phyloP scores from a whole-genome alignment of 2,329 filamentous ascomycete genomes.

The Diplocarpon mali region DNA sequence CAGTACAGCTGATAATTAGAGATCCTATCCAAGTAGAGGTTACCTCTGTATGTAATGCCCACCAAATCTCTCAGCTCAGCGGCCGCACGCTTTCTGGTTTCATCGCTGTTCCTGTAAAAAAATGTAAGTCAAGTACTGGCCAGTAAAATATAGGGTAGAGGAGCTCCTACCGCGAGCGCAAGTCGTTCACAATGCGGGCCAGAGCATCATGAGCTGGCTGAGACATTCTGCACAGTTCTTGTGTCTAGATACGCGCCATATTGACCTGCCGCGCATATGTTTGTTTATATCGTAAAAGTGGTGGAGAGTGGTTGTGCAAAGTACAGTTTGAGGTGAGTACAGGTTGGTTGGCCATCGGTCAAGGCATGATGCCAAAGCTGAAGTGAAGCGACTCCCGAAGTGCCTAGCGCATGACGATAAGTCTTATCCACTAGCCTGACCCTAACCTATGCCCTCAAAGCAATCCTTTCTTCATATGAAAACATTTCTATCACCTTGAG shows the following conservation, averaged over 20 bases:
- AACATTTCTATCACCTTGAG: no score
- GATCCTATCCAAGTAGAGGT: background rate
- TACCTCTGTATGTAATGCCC: constrained; percentile 27
- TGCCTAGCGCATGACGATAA: constrained; percentile 5
- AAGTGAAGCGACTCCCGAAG: background rate
- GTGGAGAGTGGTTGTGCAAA: background rate
- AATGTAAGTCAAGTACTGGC: constrained; percentile 6
- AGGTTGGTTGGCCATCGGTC: no score
- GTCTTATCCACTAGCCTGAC: constrained; percentile 2
- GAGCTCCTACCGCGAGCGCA: constrained; percentile 22
- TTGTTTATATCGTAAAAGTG: background rate
- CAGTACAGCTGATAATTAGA: background rate
- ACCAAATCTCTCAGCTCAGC: constrained; percentile 27
- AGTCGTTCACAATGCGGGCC: constrained; percentile 24
- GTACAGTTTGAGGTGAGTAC: no score
- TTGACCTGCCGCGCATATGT: constrained; percentile 14
- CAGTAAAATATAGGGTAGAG: background rate
- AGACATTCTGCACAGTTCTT: constrained; percentile 23
- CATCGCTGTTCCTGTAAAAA: constrained; percentile 22
- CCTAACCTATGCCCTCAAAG: no score
- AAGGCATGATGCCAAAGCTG: background rate
- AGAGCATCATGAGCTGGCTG: constrained; percentile 25
- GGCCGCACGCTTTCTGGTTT: constrained; percentile 26
- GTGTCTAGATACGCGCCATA: constrained; percentile 18
- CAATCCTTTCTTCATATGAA: no score